Conservation (phyloP, 1,139 yeast species). For the Candida tropicalis region DNA sequence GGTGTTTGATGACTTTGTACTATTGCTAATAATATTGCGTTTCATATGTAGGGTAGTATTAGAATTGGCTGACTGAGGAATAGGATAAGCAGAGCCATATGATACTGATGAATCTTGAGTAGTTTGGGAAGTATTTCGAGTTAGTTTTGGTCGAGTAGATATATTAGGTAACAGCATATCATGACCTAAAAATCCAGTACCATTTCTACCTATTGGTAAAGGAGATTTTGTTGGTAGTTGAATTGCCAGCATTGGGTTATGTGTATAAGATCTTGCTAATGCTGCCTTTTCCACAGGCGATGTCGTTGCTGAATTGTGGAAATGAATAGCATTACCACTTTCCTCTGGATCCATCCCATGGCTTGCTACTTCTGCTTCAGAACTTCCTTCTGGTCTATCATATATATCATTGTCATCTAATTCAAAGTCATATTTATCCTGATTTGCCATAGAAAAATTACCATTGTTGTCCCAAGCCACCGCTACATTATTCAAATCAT, state of each 20-base stretch:
- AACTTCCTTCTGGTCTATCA: slow-evolving; percentile 8
- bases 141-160: slow-evolving; percentile 28
- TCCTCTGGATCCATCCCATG: slow-evolving; percentile 10
- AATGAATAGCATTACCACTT: slow-evolving; percentile 1
- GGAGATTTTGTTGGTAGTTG: slow-evolving; percentile 19
- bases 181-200: slow-evolving; percentile 5
- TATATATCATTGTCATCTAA: slow-evolving; percentile 5
- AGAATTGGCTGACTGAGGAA: slow-evolving; percentile 5
- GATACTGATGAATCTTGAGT: slow-evolving; percentile 40
- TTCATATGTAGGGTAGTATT: neutral
- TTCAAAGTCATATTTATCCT: slow-evolving; percentile 50
- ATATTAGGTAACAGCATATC: slow-evolving; percentile 13
- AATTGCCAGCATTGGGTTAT: slow-evolving; percentile 17
- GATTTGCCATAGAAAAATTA: slow-evolving; percentile 55
- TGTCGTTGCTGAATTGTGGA: slow-evolving; percentile 20
- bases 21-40: neutral
- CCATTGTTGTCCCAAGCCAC: slow-evolving; percentile 56
- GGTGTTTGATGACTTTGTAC: slow-evolving; percentile 18
- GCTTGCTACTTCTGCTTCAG: slow-evolving; percentile 5
- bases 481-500: slow-evolving; percentile 54
- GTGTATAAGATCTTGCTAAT: slow-evolving; percentile 25
- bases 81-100: slow-evolving; percentile 15
- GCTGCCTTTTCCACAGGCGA: slow-evolving; percentile 33
- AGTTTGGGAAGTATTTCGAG: slow-evolving; percentile 38
- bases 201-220: slow-evolving; percentile 16